Conservation (phyloP, 2,329 filamentous ascomycete genomes). For the Ploettnerulaceae sp. region DNA sequence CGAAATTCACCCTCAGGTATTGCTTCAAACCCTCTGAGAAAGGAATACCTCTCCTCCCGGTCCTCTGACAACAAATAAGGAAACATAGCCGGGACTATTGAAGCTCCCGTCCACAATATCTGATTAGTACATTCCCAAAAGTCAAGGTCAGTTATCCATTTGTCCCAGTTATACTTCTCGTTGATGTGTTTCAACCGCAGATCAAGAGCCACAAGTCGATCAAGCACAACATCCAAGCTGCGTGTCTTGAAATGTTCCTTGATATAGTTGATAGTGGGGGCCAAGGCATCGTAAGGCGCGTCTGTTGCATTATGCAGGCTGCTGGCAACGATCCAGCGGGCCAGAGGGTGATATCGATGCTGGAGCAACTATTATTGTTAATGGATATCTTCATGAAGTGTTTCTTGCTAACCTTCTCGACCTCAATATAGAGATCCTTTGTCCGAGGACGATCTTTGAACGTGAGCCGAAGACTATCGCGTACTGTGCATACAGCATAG, state of each 20-base stretch:
- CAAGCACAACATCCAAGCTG: neutral
- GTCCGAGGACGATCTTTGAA: neutral
- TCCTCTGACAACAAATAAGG: neutral
- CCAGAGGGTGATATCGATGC: neutral
- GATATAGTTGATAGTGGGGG: neutral
- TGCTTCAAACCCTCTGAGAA: neutral
- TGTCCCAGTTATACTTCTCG: neutral
- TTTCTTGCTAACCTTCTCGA: neutral
- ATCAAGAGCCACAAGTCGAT: neutral
- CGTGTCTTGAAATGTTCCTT: neutral
- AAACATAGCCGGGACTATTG: neutral
- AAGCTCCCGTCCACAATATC: neutral
- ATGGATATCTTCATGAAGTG: neutral
- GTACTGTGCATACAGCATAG: too few relatives aligned
- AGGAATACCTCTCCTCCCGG: neutral
- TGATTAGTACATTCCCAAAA: neutral
- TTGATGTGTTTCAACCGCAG: neutral
- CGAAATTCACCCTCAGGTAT: too few relatives aligned
- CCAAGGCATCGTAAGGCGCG: neutral
- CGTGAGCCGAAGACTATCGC: too few relatives aligned
- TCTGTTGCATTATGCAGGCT: neutral
- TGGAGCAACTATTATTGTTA: neutral
- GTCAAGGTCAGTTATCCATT: neutral
- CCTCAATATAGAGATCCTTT: neutral
- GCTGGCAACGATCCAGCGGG: neutral